These are phyloP conservation scores for Aspergillus homomorphus DNA, from an alignment of 495 filamentous ascomycete species.

Conservation along the genomic window DNA sequence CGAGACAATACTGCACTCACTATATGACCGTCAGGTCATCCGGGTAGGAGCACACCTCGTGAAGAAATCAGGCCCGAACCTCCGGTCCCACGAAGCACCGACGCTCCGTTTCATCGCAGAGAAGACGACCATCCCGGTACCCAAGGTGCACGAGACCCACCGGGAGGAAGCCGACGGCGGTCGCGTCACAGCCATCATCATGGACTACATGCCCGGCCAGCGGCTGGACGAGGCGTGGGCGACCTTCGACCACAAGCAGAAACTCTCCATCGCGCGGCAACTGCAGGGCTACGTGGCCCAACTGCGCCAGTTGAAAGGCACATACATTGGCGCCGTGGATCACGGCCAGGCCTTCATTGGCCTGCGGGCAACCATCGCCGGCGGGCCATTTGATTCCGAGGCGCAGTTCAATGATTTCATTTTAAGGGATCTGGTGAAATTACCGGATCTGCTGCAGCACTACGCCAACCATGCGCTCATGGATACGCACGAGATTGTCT, in stretches of 20 bases:
- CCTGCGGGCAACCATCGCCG: conserved; percentile 13
- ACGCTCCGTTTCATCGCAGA: conserved; percentile 22
- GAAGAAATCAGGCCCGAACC: conserved; percentile 4
- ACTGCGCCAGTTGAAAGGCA: conserved; percentile 25
- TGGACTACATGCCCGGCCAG: conserved; percentile 34
- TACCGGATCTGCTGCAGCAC: conserved; percentile 19
- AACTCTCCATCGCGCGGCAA: conserved; percentile 17
- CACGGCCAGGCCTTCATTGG: conserved; percentile 9
- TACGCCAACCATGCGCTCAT: conserved; percentile 21
- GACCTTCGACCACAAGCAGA: conserved; percentile 13
- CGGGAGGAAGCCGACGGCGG: conserved; percentile 21
- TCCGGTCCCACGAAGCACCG: conserved; percentile 13
- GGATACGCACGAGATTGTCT: conserved; percentile 25
- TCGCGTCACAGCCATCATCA: conserved; percentile 19
- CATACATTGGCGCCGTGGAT: conserved; percentile 22
- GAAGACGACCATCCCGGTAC: conserved; percentile 31
- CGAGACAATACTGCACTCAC: neutral
- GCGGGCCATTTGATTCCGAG: conserved; percentile 27
- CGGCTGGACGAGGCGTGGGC: conserved; percentile 25
- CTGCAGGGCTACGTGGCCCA: conserved; percentile 20
- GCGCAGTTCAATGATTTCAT: conserved; percentile 27
- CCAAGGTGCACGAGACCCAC: conserved; percentile 21
- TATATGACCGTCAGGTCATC: neutral
- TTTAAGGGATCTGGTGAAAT: conserved; percentile 16
- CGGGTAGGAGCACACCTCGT: neutral